Base-by-base conservation (phyloP, 2,329 filamentous ascomycete genomes). In the Penicillium sp. region DNA sequence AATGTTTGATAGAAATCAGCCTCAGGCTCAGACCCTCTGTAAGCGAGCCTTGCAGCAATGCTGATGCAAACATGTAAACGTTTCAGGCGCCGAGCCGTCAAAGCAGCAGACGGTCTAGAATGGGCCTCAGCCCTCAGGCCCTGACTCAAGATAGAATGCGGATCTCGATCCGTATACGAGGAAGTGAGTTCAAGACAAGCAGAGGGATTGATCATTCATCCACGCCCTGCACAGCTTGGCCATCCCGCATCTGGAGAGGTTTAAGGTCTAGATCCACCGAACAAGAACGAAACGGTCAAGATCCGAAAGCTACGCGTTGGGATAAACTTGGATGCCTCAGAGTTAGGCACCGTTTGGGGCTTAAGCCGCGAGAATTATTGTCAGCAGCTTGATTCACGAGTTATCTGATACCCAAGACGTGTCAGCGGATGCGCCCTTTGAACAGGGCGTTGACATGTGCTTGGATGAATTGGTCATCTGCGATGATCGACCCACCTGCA, bases 381-480 rank as follows among this genome's bases (percentile, higher is more conserved):
- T 49, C 35, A 27, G 49, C 4, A 51, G 24, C 33, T 22, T 39
- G 35, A 51, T 37, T 31, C 6, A 31, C 27, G n/a, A n/a, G n/a
- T n/a, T 31, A 24, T 39, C 33, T 35, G 46, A 49, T 22, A 33
- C 31, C 19, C 7, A 27, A 13, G 46, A 6, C 46, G 46, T 49
- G 31, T 49, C 46, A 46, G 43, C 43, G 46, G 27, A 35, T 35
- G 33, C 49, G 49, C 35, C 35, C 47, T 50, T 37, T 22, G 6
- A 5, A 4, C 10, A 16, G 43, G 22, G 43, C 43, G 41, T 47
- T 47, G 46, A 49, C 46, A 49, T 49, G 46, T 49, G 46, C 27
- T 49, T n/a, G 27, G 19, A 31, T 49, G 24, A 16, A 51, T 51
- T 51, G 49, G 49, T 51, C 49, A 51, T 51, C 49, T 51, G 33